A percentile compares a stretch with the other conserved stretches of the same genome.
These are phyloP conservation scores for Agapanthus africanus DNA, from an alignment of 106 monocot genomes.

Conservation along the genomic window DNA sequence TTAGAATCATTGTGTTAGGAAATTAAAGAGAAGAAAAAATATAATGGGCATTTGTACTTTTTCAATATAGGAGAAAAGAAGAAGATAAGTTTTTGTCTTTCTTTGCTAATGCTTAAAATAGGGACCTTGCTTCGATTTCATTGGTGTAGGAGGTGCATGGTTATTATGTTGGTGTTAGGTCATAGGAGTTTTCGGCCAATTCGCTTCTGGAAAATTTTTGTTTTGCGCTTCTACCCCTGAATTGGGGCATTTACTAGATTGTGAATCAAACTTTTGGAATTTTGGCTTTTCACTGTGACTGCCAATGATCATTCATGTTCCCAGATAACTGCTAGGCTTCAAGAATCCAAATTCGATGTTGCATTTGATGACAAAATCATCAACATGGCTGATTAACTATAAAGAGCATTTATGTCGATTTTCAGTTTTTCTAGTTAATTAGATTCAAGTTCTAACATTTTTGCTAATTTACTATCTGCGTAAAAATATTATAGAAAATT, in stretches of 20 bases:
- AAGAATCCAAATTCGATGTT: background rate
- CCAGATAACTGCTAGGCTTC: background rate
- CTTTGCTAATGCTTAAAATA: too few relatives aligned
- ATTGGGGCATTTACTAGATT: too few relatives aligned
- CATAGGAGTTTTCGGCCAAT: too few relatives aligned
- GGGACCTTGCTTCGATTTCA: too few relatives aligned
- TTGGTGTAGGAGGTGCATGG: background rate
- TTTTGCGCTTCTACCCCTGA: too few relatives aligned
- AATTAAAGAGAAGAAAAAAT: background rate
- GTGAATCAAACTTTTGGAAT: too few relatives aligned
- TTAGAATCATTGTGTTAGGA: background rate
- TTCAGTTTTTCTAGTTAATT: background rate
- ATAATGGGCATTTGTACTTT: background rate
- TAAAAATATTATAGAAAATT: background rate
- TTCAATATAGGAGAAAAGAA: background rate
- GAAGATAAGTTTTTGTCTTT: too few relatives aligned
- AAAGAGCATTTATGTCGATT: background rate
- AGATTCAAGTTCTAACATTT: background rate
- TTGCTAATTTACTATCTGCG: background rate
- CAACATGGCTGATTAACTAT: background rate
- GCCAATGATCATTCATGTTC: background rate
- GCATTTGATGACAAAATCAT: background rate
- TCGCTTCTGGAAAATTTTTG: too few relatives aligned
- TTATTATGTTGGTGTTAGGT: too few relatives aligned
- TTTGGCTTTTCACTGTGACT: too few relatives aligned